Conservation (phyloP, 1,284 basidiomycete genomes). For the Prillingera fragicola region DNA sequence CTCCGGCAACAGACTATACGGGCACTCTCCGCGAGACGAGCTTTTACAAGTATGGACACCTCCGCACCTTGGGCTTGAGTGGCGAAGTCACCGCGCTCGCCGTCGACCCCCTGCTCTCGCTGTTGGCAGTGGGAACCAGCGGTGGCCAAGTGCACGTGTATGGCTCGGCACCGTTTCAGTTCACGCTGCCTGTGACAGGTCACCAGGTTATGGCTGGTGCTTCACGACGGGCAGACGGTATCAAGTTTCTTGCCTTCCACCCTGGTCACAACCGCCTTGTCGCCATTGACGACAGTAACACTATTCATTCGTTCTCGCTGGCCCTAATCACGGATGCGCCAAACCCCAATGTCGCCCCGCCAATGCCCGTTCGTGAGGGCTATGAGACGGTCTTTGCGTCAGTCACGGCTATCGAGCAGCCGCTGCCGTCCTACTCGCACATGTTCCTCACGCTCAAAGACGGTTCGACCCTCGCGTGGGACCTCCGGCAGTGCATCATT, state of each 20-base stretch:
- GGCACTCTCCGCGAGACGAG: conserved; percentile 40
- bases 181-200: conserved; percentile 32
- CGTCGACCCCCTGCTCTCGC: conserved; percentile 64
- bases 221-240: conserved; percentile 6
- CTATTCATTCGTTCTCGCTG: conserved; percentile 37
- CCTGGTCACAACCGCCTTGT: conserved; percentile 41
- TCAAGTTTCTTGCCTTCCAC: conserved; percentile 47
- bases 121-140: conserved; percentile 63
- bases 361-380: conserved; percentile 32
- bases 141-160: conserved; percentile 43
- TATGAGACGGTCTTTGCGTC: conserved; percentile 28
- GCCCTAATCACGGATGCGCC: conserved; percentile 31
- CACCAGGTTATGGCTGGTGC: conserved; percentile 18
- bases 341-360: conserved; percentile 29
- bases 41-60: conserved; percentile 46
- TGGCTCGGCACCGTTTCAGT: conserved; percentile 41
- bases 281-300: conserved; percentile 39
- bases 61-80: conserved; percentile 39
- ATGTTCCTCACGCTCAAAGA: conserved; percentile 45
- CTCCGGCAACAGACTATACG: conserved; percentile 40
- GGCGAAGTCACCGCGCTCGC: conserved; percentile 60
- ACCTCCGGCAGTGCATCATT: conserved; percentile 59
- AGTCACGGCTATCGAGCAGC: conserved; percentile 38
- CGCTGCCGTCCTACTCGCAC: conserved; percentile 38
- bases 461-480: conserved; percentile 56